A percentile compares a stretch with the other conserved stretches of the same genome.
These are phyloP conservation scores for Trebouxia sp. DNA, from an alignment of 139 green algal genomes.

Conservation along the genomic window DNA sequence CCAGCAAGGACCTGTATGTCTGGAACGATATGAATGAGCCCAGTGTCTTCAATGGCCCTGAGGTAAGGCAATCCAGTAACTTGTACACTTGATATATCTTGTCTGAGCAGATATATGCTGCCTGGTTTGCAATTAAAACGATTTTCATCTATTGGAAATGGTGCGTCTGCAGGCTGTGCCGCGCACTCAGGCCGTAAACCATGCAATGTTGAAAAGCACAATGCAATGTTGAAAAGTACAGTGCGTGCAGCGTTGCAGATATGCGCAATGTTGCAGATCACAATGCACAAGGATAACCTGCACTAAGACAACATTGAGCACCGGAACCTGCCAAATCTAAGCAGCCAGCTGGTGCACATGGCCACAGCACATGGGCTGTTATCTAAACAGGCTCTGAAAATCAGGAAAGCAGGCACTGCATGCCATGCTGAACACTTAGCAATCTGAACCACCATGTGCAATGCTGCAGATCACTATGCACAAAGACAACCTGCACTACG, in stretches of 20 bases:
- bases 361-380: slow-evolving; percentile 79
- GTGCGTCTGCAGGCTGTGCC: not conserved
- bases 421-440: not conserved
- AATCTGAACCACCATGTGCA: no score
- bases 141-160: no score
- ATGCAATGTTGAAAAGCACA: no score
- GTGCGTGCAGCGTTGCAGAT: no score
- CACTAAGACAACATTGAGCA: slow-evolving; percentile 89
- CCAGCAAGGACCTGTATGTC: slow-evolving; percentile 91
- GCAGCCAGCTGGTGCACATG: slow-evolving; percentile 93
- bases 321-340: slow-evolving; percentile 93
- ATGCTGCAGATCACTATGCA: slow-evolving; percentile 81
- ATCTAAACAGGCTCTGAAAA: no score
- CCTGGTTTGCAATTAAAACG: no score
- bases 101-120: no score
- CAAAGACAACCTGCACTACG: slow-evolving; percentile 90
- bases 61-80: slow-evolving; percentile 57
- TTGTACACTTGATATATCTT: not conserved
- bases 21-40: slow-evolving; percentile 99
- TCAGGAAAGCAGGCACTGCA: no score
- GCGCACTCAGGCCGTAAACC: no score
- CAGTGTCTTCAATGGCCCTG: slow-evolving; percentile 97
- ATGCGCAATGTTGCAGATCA: no score
- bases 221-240: no score
- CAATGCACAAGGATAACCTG: slow-evolving; percentile 91